Evolutionary conservation across 129 eudicot genomes (phyloP), one percentile per base, ranked within the genome.

Genomic region (Rutidosis leptorrhynchoides): DNA sequence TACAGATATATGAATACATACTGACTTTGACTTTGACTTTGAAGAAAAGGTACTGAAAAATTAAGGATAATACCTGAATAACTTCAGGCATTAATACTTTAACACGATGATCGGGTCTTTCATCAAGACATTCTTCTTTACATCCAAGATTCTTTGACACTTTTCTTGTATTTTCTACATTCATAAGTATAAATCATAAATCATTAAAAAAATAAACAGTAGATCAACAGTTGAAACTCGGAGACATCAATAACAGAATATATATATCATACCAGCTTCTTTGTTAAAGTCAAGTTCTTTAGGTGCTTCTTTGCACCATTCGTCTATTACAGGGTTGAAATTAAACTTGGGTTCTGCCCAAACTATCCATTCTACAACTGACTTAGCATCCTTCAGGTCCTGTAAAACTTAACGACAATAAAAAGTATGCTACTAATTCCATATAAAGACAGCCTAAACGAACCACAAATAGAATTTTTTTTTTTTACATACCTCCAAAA

Each of bases 261-360:
- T 14, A 70, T 28, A 2, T 69, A 55, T 64, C 65, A 52, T 80
- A 91, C 97, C 96, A 83, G 97, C 97, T 80, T 91, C 97, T 70
- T 51, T 76, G 62, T 91, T 87, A 70, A 91, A 91, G 64, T 91
- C 96, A 45, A 91, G 77, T 76, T 91, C 97, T 67, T 85, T 91
- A 23, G 97, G 97, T 56, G 96, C 84, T 83, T 91, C 97, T 74
- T 83, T 91, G 78, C 97, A 91, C 97, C 97, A 91, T 81, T 91
- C 97, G 65, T 91, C 90, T 37, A 91, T 85, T 77, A 91, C 81
- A 37, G 97, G 94, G 69, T 84, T 83, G 79, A 91, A 91, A 73
- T 87, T 70, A 68, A 81, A 91, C 64, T 87, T 90, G 0, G 97
- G 97, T 78, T 91, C 97, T 57, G 96, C 96, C 96, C 97, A 91